Evolutionary conservation across 1,284 basidiomycete species (phyloP), one percentile per base, ranked within the genome.

Genomic region (Melampsora occidentalis): DNA sequence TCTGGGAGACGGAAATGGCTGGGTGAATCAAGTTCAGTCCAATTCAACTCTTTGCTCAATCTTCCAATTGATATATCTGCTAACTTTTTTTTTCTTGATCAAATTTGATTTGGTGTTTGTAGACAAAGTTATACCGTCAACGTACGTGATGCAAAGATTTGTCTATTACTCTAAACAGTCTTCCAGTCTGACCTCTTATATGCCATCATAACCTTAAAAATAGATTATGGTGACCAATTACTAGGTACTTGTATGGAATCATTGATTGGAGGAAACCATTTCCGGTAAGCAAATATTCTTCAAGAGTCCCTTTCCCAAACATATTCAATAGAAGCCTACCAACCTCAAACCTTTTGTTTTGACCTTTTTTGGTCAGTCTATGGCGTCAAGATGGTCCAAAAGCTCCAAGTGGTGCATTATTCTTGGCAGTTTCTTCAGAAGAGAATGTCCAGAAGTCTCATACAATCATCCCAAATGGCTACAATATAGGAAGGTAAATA

Each of bases 1-100:
- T 28, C 28, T 63, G 20, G 61, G 25, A 35, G 61, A 63, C n/a
- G 61, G 61, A 63, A 63, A 63, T 63, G 61, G 16, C 20, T 63
- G 33, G 28, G 1, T 20, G 18, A 63, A 63, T 6, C 7, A 63
- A 28, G 61, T 63, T 28, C 10, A 31, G 28, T 35, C 18, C 4
- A 5, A 20, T 33, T 33, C 7, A 22, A 28, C 33, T 63, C 28
- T 5, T 6, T 63, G n/a, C n/a, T 63, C 33, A 22, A 1, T 10
- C 28, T 35, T 20, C 6, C 28, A 28, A 7, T 57, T 7, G 28
- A n/a, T 57, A 18, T 57, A 7, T 6, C 7, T 57, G 10, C n/a
- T 22, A n/a, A 22, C 18, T n/a, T 22, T 18, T 2, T 7, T 42
- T 42, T 42, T 5, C 6, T 42, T 42, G 6, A 42, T 31, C 1